Evolutionary conservation across 306 rosid species (phyloP).

Genomic region (Neltuma alba): DNA sequence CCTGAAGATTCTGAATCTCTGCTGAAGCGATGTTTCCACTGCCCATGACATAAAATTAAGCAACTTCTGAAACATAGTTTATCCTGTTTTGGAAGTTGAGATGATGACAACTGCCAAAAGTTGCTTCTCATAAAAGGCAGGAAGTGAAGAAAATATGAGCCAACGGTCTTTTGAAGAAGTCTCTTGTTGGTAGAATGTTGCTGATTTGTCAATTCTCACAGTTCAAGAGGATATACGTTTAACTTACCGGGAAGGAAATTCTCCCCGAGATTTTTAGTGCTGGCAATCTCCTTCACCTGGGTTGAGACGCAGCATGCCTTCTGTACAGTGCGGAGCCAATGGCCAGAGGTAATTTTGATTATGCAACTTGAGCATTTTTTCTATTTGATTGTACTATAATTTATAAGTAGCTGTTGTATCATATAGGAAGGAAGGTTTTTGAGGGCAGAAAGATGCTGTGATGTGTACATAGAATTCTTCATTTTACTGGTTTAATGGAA

Average conservation of each 20-base stretch:
- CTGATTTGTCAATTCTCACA: not conserved
- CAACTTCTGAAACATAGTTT: slow-evolving; percentile 32
- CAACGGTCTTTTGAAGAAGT: slow-evolving; percentile 9
- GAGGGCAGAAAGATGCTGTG: slow-evolving; percentile 14
- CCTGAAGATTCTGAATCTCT: not conserved
- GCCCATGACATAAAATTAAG: slow-evolving; percentile 17
- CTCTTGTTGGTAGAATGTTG: not conserved
- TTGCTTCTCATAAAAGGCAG: slow-evolving; percentile 30
- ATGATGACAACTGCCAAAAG: slow-evolving; percentile 29
- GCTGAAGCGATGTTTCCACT: slow-evolving; percentile 21
- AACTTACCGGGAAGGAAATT: slow-evolving; percentile 29
- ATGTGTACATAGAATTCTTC: slow-evolving; percentile 25
- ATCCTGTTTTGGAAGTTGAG: slow-evolving; percentile 30
- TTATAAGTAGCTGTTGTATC: slow-evolving; percentile 27
- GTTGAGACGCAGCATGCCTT: slow-evolving; percentile 36
- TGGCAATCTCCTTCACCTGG: slow-evolving; percentile 24
- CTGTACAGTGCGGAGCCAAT: slow-evolving; percentile 39
- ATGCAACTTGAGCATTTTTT: slow-evolving; percentile 12
- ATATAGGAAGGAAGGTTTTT: slow-evolving; percentile 1
- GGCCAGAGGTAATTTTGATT: slow-evolving; percentile 31
- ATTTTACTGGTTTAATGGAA: slow-evolving; percentile 5
- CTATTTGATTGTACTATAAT: slow-evolving; percentile 22
- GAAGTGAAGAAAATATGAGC: slow-evolving; percentile 18
- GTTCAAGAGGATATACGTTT: slow-evolving; percentile 8
- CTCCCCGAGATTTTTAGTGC: slow-evolving; percentile 35